Percentiles rank a stretch among this genome's conserved stretches.
Conservation (phyloP, 495 filamentous ascomycete genomes). For the Tuber indicum region DNA sequence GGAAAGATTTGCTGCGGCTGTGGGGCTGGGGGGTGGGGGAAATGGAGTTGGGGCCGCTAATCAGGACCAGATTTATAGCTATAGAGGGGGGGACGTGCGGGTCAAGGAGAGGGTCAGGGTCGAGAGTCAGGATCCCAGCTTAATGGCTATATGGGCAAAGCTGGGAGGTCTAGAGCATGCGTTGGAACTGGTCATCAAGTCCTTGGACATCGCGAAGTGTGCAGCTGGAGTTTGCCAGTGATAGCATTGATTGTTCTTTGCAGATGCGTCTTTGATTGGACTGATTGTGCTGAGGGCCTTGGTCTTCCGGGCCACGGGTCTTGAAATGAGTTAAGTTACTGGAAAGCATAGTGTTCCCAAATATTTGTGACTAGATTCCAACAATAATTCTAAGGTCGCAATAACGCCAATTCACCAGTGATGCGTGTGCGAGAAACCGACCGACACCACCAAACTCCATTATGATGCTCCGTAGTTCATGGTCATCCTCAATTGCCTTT, state of each 20-base stretch:
- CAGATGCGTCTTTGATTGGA: background rate
- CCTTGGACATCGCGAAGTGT: slow-evolving; percentile 76
- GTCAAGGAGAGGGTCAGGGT: slow-evolving; percentile 87
- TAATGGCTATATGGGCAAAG: slow-evolving; percentile 84
- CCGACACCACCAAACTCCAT: background rate
- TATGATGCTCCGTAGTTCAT: slow-evolving; percentile 51
- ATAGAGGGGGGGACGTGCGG: slow-evolving; percentile 62
- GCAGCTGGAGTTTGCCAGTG: slow-evolving; percentile 27
- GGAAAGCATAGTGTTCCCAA: background rate
- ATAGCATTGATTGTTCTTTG: background rate
- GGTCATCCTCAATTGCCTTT: slow-evolving; percentile 74
- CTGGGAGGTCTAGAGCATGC: slow-evolving; percentile 71
- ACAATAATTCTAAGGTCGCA: background rate
- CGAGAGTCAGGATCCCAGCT: slow-evolving; percentile 81
- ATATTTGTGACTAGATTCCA: background rate
- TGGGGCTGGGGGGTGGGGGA: slow-evolving; percentile 13
- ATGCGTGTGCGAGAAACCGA: background rate
- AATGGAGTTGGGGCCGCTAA: slow-evolving; percentile 8
- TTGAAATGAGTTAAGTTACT: background rate
- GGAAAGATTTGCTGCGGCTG: slow-evolving; percentile 30
- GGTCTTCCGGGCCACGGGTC: background rate
- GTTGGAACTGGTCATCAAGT: slow-evolving; percentile 59
- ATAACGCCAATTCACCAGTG: background rate
- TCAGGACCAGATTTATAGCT: slow-evolving; percentile 36
- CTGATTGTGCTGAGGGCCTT: background rate